A percentile compares a stretch with the other conserved stretches of the same genome.
Conservation (phyloP, 2,329 filamentous ascomycete genomes). For the Cyphellophora europaea region DNA sequence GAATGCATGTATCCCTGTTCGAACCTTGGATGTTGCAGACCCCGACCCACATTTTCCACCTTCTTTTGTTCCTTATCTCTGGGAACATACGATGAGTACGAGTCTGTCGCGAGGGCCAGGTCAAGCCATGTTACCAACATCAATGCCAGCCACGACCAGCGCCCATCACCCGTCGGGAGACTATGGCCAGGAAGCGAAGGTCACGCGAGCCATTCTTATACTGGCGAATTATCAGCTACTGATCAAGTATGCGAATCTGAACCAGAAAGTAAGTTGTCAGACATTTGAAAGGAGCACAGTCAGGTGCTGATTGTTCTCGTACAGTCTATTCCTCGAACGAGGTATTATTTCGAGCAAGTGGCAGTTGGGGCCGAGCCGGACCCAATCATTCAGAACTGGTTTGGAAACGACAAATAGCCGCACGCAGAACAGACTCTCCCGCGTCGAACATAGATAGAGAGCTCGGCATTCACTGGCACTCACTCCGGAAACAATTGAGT, state of each 20-base stretch:
- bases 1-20: slow-evolving; percentile 2
- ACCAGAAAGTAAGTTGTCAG: slow-evolving; percentile 24
- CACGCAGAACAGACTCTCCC: no score
- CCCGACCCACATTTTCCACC: background rate
- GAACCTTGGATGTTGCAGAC: slow-evolving; percentile 5
- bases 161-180: slow-evolving; percentile 14
- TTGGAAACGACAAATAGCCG: no score
- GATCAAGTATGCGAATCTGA: slow-evolving; percentile 29
- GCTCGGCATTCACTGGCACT: no score
- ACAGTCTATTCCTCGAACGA: slow-evolving; percentile 15
- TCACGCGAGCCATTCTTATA: slow-evolving; percentile 28
- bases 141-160: slow-evolving; percentile 1
- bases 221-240: slow-evolving; percentile 30
- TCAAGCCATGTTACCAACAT: slow-evolving; percentile 1
- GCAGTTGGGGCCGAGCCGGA: slow-evolving; percentile 10
- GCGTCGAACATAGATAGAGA: no score
- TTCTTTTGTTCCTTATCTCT: background rate
- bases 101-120: background rate
- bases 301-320: background rate
- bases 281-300: background rate
- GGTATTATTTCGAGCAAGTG: slow-evolving; percentile 17
- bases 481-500: no score
- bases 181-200: slow-evolving; percentile 22
- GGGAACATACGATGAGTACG: background rate
- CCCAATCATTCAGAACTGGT: slow-evolving; percentile 17